Base-by-base conservation (phyloP, 768 basidiomycete species). In the Hysterangium stoloniferum region DNA sequence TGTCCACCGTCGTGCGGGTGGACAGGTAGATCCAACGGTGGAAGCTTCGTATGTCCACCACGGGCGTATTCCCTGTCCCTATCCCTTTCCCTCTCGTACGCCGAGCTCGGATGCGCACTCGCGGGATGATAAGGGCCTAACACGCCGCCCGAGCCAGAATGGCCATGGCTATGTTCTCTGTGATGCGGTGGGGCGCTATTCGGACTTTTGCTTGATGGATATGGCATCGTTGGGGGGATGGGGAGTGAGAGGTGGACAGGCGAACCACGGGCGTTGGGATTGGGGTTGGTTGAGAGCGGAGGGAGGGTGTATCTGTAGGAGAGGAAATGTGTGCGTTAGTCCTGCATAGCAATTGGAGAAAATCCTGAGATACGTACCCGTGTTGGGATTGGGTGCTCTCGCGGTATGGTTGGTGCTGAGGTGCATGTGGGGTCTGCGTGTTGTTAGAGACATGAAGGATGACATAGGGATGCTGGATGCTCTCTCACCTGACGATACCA, bases 211-310 rank as follows among this genome's bases (percentile, higher is more conserved):
- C 47, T 32, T 28, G 37, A 50, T 22, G 68, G 65, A 17, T 61
- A 65, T 58, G 61, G 66, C 51, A 61, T 62, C 33, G 55, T 63
- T 61, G 57, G 67, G 35, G 61, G 59, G 57, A 68, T 57, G 54
- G 67, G 56, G 46, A 56, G 59, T 52, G 59, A 53, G 44, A 66
- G 59, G 43, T 54, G 46, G 29, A 46, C 53, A 45, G 45, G 45
- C 25, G 31, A 32, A 15, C 27, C 42, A 13, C 45, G 45, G 25
- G 45, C 27, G 31, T 31, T 32, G 32, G 28, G 45, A 7, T 37
- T 41, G 20, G 46, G 33, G 22, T 35, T 29, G 15, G 48, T 19
- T 13, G 45, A 33, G 25, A 48, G 47, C 27, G 53, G 37, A 12
- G 53, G 38, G 47, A 54, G 38, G 17, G 47, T 48, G 31, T 54